Evolutionary conservation across 2,329 filamentous ascomycete species (phyloP).

Genomic region (Fusarium clavum): DNA sequence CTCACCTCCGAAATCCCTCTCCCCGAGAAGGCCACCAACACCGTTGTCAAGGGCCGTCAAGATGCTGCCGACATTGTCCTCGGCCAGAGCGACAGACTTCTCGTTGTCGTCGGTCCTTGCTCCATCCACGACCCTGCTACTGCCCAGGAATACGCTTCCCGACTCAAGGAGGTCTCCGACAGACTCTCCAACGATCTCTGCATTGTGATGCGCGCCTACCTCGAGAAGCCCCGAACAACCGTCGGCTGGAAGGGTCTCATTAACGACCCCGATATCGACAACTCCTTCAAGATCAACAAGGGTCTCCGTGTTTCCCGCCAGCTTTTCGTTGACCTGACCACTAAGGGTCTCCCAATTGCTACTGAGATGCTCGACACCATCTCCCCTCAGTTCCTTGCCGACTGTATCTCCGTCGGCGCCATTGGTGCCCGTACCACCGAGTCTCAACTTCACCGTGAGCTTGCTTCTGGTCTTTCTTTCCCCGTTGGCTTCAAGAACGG

Average conservation of each 20-base stretch:
- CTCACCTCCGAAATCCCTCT: constrained; percentile 88
- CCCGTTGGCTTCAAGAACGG: constrained; percentile 99
- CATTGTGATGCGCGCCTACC: constrained; percentile 98
- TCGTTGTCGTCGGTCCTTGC: constrained; percentile 95
- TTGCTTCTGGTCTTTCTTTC: constrained; percentile 95
- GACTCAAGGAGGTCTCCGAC: constrained; percentile 80
- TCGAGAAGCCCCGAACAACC: constrained; percentile 98
- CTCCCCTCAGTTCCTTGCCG: constrained; percentile 95
- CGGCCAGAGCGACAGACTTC: constrained; percentile 83
- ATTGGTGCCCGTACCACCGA: constrained; percentile 97
- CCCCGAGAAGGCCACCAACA: constrained; percentile 70
- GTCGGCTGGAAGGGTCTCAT: constrained; percentile 99
- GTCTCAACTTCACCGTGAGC: constrained; percentile 94
- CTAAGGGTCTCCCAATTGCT: constrained; percentile 90
- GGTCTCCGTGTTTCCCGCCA: constrained; percentile 91
- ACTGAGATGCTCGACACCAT: constrained; percentile 99
- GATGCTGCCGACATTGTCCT: constrained; percentile 80
- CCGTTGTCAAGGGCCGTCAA: constrained; percentile 77
- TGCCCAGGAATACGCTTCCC: constrained; percentile 87
- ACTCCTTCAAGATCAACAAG: constrained; percentile 99
- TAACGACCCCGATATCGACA: constrained; percentile 98
- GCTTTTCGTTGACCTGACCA: constrained; percentile 91
- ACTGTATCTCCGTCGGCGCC: constrained; percentile 93
- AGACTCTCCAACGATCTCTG: constrained; percentile 86
- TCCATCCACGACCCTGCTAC: constrained; percentile 94